Evolutionary conservation across 306 rosid species (phyloP).

Genomic region (Erythrophleum fordii): DNA sequence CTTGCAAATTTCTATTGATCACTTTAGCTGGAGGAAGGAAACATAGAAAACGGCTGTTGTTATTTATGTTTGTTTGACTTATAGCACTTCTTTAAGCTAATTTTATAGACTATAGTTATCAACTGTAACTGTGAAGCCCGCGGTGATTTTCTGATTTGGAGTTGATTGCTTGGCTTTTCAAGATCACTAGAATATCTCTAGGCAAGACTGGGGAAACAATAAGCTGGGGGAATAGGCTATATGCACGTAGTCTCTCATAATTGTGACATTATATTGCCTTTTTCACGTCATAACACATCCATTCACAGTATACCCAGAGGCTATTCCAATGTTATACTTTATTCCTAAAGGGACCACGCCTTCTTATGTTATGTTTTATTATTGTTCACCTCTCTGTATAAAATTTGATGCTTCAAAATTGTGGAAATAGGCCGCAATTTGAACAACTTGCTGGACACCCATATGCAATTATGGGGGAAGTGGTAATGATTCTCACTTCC

Average conservation of each 20-base stretch:
- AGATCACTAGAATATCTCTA: neutral
- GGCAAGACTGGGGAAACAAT: neutral
- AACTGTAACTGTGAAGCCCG: neutral
- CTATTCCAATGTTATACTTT: neutral
- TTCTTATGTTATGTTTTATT: neutral
- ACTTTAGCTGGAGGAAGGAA: constrained; percentile 2
- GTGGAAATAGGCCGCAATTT: constrained; percentile 41
- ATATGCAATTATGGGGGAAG: constrained; percentile 52
- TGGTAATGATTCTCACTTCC: constrained; percentile 46
- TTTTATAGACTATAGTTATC: neutral
- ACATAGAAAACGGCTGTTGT: neutral
- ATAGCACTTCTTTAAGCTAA: neutral
- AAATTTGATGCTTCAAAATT: neutral
- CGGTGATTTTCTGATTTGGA: neutral
- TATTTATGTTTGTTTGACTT: constrained; percentile 7
- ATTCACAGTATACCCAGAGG: neutral
- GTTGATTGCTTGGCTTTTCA: neutral
- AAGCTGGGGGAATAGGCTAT: neutral
- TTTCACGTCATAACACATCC: neutral
- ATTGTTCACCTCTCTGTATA: neutral
- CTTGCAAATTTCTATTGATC: neutral
- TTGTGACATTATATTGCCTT: neutral
- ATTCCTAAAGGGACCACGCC: neutral
- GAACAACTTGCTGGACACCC: constrained; percentile 46
- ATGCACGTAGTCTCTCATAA: neutral